These are phyloP conservation scores for Gymnopilus junonius DNA, from an alignment of 768 basidiomycete genomes.

Conservation along the genomic window DNA sequence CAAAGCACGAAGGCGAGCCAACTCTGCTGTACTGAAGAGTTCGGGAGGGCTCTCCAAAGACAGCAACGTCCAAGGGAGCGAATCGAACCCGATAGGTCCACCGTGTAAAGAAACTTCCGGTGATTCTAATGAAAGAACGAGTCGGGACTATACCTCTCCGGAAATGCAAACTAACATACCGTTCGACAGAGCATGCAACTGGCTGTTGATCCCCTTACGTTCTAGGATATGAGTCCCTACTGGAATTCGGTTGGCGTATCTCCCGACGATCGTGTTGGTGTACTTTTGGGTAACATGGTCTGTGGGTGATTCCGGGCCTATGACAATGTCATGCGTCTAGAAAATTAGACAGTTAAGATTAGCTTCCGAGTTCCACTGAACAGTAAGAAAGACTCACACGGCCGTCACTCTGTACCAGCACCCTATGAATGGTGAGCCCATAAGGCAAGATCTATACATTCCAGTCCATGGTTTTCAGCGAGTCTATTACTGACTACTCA, in stretches of 20 bases:
- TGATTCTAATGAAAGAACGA: conserved; percentile 39
- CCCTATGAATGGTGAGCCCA: conserved; percentile 70
- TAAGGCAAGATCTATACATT: conserved; percentile 60
- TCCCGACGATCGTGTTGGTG: conserved; percentile 72
- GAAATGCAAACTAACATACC: conserved; percentile 31
- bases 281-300: conserved; percentile 68
- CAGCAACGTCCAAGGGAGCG: conserved; percentile 54
- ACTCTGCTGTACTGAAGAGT: conserved; percentile 63
- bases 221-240: conserved; percentile 57
- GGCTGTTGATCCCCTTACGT: conserved; percentile 53
- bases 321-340: conserved; percentile 79
- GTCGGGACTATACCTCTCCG: background rate
- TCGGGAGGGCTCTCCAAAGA: conserved; percentile 39
- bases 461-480: conserved; percentile 10
- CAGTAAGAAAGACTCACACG: conserved; percentile 42
- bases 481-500: background rate
- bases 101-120: conserved; percentile 72
- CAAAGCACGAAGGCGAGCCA: conserved; percentile 43
- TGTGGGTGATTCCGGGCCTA: conserved; percentile 69
- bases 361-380: background rate
- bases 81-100: conserved; percentile 69
- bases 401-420: conserved; percentile 69
- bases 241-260: conserved; percentile 76
- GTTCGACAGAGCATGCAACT: conserved; percentile 49
- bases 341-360: conserved; percentile 4